These are phyloP conservation scores for Allium cepa DNA, from an alignment of 106 monocot genomes.

Conservation along the genomic window DNA sequence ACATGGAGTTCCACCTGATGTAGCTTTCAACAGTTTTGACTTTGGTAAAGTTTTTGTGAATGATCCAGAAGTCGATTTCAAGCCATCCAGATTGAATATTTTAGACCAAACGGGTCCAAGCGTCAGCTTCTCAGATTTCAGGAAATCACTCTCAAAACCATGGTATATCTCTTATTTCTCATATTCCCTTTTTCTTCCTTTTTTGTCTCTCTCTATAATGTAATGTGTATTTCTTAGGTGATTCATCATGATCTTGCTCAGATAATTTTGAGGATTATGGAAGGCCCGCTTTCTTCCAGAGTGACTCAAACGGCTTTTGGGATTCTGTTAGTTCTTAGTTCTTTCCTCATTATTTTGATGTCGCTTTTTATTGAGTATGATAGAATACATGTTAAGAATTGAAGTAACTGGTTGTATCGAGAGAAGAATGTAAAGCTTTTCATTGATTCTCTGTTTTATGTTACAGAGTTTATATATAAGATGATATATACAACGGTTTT, in stretches of 20 bases:
- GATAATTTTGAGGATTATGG: slow-evolving; percentile 78
- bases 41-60: slow-evolving; percentile 42
- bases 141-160: slow-evolving; percentile 60
- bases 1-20: slow-evolving; percentile 52
- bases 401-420: too few species aligned
- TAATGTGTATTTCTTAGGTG: neutral
- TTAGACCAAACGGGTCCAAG: slow-evolving; percentile 73
- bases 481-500: too few species aligned
- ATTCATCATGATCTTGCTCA: slow-evolving; percentile 24
- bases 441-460: too few species aligned
- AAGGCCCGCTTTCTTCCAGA: slow-evolving; percentile 70
- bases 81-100: slow-evolving; percentile 58
- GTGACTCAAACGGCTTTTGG: slow-evolving; percentile 52
- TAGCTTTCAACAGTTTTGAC: slow-evolving; percentile 58
- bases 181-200: neutral
- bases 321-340: slow-evolving; percentile 11
- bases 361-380: too few species aligned
- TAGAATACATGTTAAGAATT: too few species aligned
- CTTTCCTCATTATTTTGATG: too few species aligned
- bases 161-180: slow-evolving; percentile 22
- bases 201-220: neutral
- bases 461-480: too few species aligned
- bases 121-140: slow-evolving; percentile 86
- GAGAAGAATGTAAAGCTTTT: too few species aligned
- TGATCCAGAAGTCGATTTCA: slow-evolving; percentile 51